phyloP scores from a whole-genome alignment of 495 filamentous ascomycete genomes.

The Aspergillus conjunctus region DNA sequence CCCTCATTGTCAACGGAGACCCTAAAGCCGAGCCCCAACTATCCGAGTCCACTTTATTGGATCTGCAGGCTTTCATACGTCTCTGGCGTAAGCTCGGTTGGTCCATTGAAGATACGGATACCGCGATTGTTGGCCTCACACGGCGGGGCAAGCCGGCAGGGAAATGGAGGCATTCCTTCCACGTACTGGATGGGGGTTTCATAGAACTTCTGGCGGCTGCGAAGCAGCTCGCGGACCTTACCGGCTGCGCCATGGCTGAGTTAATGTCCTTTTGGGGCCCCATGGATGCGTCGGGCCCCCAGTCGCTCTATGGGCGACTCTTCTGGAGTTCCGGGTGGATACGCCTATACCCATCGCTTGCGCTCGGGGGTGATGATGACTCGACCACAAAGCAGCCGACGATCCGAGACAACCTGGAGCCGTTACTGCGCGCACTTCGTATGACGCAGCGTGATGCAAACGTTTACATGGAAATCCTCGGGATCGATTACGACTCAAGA shows the following conservation, averaged over 20 bases:
- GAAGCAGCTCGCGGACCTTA: not conserved
- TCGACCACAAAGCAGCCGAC: no score
- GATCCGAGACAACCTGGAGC: no score
- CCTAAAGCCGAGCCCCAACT: not conserved
- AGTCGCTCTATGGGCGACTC: not conserved
- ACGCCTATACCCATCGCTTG: no score
- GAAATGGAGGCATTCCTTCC: not conserved
- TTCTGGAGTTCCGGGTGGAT: no score
- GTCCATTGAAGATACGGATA: not conserved
- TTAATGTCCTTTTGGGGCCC: not conserved
- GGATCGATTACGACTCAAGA: no score
- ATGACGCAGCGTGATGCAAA: no score
- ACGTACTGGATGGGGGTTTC: not conserved
- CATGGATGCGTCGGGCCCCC: not conserved
- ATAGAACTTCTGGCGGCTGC: not conserved
- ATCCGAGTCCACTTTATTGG: not conserved
- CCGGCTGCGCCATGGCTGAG: not conserved
- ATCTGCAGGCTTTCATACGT: not conserved
- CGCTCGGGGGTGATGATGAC: no score
- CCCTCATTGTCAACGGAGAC: not conserved
- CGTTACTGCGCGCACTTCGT: no score
- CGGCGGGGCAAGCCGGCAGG: not conserved
- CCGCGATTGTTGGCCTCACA: not conserved
- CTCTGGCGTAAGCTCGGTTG: not conserved
- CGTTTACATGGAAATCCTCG: no score